Percentiles rank a stretch among this genome's conserved stretches.
These are phyloP conservation scores for Vitis hybrid DNA, from an alignment of 177 flowering plant genomes.

Conservation along the genomic window DNA sequence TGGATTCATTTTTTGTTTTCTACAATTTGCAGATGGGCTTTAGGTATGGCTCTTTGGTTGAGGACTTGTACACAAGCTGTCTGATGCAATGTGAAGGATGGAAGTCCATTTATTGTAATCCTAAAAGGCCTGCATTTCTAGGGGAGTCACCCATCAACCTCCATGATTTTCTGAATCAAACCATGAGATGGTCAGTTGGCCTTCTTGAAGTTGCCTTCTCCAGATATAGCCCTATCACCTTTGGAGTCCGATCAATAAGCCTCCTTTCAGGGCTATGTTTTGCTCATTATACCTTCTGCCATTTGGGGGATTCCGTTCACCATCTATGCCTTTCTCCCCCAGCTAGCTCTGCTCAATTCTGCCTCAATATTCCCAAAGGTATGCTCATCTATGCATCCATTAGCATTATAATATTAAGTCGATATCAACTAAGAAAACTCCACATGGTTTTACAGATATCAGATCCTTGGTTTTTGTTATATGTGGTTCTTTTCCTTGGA, in stretches of 20 bases:
- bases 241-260: not conserved
- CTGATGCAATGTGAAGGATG: constrained; percentile 11
- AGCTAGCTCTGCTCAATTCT: not conserved
- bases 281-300: not conserved
- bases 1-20: too few species aligned
- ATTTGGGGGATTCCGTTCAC: not conserved
- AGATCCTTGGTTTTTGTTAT: constrained; percentile 1
- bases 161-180: constrained; percentile 5
- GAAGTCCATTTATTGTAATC: constrained; percentile 11
- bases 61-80: constrained; percentile 14
- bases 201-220: not conserved
- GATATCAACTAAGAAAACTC: too few species aligned
- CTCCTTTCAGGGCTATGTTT: not conserved
- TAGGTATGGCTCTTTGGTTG: constrained; percentile 3
- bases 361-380: not conserved
- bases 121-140: constrained; percentile 10
- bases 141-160: constrained; percentile 4
- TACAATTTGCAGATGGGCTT: constrained; percentile 7
- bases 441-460: constrained; percentile 1
- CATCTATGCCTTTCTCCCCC: not conserved
- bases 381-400: too few species aligned
- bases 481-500: constrained; percentile 13
- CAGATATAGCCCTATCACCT: constrained; percentile 1
- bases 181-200: constrained; percentile 11
- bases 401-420: too few species aligned